Base-by-base conservation (phyloP, 306 rosid genomes). In the Leucaena leucocephala region DNA sequence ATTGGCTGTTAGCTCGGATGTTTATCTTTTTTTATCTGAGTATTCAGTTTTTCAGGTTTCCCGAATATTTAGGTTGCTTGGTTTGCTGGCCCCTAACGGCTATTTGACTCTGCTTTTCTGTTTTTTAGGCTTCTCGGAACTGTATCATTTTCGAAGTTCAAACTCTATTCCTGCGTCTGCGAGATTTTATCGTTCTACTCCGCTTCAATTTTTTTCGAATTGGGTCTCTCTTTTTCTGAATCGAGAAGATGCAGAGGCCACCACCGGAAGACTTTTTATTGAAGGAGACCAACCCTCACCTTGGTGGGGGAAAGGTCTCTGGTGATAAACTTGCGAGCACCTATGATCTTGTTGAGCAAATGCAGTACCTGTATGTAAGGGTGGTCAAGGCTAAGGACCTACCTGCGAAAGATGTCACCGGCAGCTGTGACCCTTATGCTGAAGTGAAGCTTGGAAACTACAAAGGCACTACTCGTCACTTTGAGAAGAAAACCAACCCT, bases 261-360 rank as follows among this genome's bases (percentile, higher is more conserved):
- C 95, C 92, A 2, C 92, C 91, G 1, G 98, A 94, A 48, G 98
- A 94, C 57, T 94, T 85, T 88, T 76, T 94, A 65, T 79, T 94
- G 93, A 94, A 91, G 90, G 98, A 94, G 92, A 92, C 97, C 78
- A 89, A 88, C 0, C 98, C 98, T 90, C 98, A 86, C 81, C 98
- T 94, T 2, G 98, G 98, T 11, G 97, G 98, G 85, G 97, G 97
- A 4, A 91, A 86, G 97, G 80, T 87, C 85, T 82, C 97, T 0
- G 98, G 98, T 14, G 98, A 94, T 66, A 94, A 92, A 82, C 92
- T 85, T 38, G 88, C 97, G 2, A 94, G 96, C 87, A 94, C 98
- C 11, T 94, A 94, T 91, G 98, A 94, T 38, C 97, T 94, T 15
- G 98, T 94, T 39, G 98, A 94, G 97, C 98, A 94, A 85, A 94